A percentile compares a stretch with the other conserved stretches of the same genome.
These are phyloP conservation scores for Liquidambar formosana DNA, from an alignment of 164 flowering plant genomes.

Conservation along the genomic window DNA sequence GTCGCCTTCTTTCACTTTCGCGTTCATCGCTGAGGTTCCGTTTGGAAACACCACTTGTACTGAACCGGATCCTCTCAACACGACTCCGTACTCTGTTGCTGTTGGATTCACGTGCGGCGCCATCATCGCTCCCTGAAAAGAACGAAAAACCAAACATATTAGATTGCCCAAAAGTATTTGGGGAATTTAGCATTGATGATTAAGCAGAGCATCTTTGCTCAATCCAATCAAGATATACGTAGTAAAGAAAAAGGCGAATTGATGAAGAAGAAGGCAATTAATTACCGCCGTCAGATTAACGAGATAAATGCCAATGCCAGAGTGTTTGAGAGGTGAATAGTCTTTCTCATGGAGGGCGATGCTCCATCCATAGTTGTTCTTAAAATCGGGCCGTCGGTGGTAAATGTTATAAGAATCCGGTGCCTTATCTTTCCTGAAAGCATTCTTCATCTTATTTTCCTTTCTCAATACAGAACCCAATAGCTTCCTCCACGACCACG, in stretches of 20 bases:
- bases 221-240: too few relatives aligned
- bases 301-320: slow-evolving; percentile 66
- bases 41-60: slow-evolving; percentile 82
- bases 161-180: not conserved
- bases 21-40: slow-evolving; percentile 67
- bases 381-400: slow-evolving; percentile 57
- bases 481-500: slow-evolving; percentile 70
- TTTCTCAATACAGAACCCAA: slow-evolving; percentile 34
- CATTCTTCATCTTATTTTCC: slow-evolving; percentile 5
- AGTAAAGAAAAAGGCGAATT: not conserved
- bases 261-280: not conserved
- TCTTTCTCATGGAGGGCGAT: slow-evolving; percentile 58
- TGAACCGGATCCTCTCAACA: slow-evolving; percentile 61
- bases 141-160: not conserved
- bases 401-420: slow-evolving; percentile 71
- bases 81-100: slow-evolving; percentile 85
- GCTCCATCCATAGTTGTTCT: slow-evolving; percentile 86
- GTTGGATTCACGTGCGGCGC: slow-evolving; percentile 90
- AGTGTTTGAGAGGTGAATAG: slow-evolving; percentile 53
- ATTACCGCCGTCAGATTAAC: slow-evolving; percentile 85
- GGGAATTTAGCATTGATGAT: too few relatives aligned
- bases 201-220: too few relatives aligned
- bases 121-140: slow-evolving; percentile 91
- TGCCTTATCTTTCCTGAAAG: not conserved
- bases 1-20: slow-evolving; percentile 64